Evolutionary conservation across 1,284 basidiomycete genomes (phyloP), one percentile per base, ranked within the genome.

Genomic region (Vanrija pseudolonga): DNA sequence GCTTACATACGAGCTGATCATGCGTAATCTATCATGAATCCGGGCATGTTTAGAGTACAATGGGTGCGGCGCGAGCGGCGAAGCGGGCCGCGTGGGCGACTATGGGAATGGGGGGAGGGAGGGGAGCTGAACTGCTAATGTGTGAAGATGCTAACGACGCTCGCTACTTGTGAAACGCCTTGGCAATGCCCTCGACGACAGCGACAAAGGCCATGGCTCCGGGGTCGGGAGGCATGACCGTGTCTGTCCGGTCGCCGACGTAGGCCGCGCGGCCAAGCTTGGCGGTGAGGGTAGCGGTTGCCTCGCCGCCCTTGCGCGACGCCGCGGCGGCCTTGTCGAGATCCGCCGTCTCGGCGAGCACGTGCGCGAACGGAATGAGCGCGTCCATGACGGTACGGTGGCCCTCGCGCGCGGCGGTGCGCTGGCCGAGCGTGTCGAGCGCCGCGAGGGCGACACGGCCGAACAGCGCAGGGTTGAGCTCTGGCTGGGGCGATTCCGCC

Each of bases 1-100:
- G 83, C 78, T 96, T 71, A 90, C 92, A 89, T 79, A 79, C 65
- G 78, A 79, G 67, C 64, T 78, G 48, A 72, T 79, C 50, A 79
- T 79, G 77, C 74, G 77, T 41, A 68, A 72, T 46, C 63, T 79
- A 50, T 43, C 53, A 32, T 32, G 32, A 32, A 32, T 32, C 32
- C 32, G 32, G 32, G 32, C 32, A 32, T 32, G 9, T 12, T 32
- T 32, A 32, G 32, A 32, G 32, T 32, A 32, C 32, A 32, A 15
- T 32, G 24, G 24, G 24, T 26, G 28, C 12, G 36, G 45, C 9
- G 20, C 14, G 7, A 4, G 45, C 20, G 32, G 36, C 19, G 3
- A 9, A 12, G 28, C 5, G 24, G 24, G 24, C 7, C 28, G 11
- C 7, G 28, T 4, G 32, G 26, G 11, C 11, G 26, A 26, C 12